Evolutionary conservation across 805 yeast species (phyloP).

Genomic region (Cyberlindnera nakhonratchasimensis): DNA sequence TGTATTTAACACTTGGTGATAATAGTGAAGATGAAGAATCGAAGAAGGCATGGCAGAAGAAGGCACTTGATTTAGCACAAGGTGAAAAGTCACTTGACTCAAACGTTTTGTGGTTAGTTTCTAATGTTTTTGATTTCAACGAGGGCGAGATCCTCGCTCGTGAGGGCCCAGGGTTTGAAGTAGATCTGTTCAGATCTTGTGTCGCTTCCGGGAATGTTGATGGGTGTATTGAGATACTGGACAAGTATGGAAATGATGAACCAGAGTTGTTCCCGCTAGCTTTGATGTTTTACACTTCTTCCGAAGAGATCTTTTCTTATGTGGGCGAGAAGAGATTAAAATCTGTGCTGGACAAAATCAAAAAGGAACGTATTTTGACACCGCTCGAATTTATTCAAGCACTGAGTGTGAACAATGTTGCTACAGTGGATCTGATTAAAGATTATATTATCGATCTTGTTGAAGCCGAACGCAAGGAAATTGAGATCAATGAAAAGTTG

Average conservation of each 20-base stretch:
- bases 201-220: conserved; percentile 55
- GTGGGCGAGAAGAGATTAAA: conserved; percentile 49
- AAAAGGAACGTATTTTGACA: conserved; percentile 51
- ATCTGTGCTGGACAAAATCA: conserved; percentile 50
- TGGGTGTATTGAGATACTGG: conserved; percentile 54
- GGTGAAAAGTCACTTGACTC: conserved; percentile 49
- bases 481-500: conserved; percentile 62
- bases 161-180: conserved; percentile 32
- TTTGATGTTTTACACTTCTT: conserved; percentile 58
- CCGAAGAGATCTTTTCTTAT: conserved; percentile 44
- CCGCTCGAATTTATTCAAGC: conserved; percentile 76
- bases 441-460: conserved; percentile 63
- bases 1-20: conserved; percentile 63
- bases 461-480: conserved; percentile 56
- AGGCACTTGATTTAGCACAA: conserved; percentile 54
- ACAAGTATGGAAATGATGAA: conserved; percentile 56
- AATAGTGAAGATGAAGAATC: conserved; percentile 34
- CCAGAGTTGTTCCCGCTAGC: conserved; percentile 66
- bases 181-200: conserved; percentile 64
- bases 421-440: conserved; percentile 70
- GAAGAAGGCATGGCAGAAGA: conserved; percentile 54
- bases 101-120: conserved; percentile 43
- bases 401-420: conserved; percentile 55
- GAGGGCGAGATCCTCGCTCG: conserved; percentile 42
- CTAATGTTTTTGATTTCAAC: conserved; percentile 44